Evolutionary conservation across 2,329 filamentous ascomycete genomes (phyloP).

Genomic region (Colletotrichum limetticola): DNA sequence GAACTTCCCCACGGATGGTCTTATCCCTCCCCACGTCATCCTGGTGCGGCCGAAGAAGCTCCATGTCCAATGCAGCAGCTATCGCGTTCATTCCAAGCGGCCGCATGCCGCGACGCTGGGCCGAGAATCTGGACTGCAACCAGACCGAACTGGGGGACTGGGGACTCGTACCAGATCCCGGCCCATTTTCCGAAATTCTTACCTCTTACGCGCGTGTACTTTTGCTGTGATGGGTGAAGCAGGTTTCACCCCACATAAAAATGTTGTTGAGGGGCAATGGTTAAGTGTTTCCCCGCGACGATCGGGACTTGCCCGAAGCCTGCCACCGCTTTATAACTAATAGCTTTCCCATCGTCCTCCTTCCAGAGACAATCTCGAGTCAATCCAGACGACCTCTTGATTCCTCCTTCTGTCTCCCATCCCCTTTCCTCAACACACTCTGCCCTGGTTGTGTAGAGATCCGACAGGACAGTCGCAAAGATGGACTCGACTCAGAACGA

Average conservation of each 20-base stretch:
- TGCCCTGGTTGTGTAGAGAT: slow-evolving; percentile 11
- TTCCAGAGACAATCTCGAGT: neutral
- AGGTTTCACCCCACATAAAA: slow-evolving; percentile 27
- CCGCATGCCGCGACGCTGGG: neutral
- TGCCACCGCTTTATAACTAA: slow-evolving; percentile 18
- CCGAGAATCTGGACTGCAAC: neutral
- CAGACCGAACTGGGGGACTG: neutral
- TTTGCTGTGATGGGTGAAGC: slow-evolving; percentile 7
- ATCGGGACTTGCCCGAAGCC: slow-evolving; percentile 30
- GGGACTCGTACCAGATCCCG: slow-evolving; percentile 1
- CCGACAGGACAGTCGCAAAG: slow-evolving; percentile 18
- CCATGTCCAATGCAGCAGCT: slow-evolving; percentile 15
- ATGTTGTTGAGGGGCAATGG: slow-evolving; percentile 19
- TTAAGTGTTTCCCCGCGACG: slow-evolving; percentile 14
- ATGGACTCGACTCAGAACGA: slow-evolving; percentile 27
- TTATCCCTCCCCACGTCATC: slow-evolving; percentile 25
- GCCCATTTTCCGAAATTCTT: slow-evolving; percentile 10
- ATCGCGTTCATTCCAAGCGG: neutral
- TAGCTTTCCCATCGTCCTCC: neutral
- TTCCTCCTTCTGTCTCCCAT: neutral
- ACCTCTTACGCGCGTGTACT: slow-evolving; percentile 7
- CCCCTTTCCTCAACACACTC: neutral
- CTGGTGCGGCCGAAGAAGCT: slow-evolving; percentile 31
- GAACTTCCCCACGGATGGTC: slow-evolving; percentile 7
- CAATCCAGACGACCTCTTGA: slow-evolving; percentile 22